phyloP scores from a whole-genome alignment of 108 stramenopile genomes.

The Cylindrotheca closterium region DNA sequence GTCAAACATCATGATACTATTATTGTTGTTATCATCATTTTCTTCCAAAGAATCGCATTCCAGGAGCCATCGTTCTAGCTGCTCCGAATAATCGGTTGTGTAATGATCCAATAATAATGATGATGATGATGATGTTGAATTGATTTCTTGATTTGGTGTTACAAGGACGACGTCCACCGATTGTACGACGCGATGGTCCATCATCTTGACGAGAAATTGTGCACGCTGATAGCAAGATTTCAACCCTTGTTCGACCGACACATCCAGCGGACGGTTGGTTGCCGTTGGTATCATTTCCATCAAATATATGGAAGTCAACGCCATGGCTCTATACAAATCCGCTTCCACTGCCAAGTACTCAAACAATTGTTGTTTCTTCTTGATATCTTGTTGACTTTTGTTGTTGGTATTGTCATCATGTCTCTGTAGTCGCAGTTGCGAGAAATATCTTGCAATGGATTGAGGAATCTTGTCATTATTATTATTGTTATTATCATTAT shows the following conservation, averaged over 20 bases:
- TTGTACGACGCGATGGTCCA: not conserved
- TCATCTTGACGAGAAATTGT: not conserved
- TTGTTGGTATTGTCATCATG: too few species aligned
- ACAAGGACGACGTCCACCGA: too few species aligned
- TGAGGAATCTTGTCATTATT: too few species aligned
- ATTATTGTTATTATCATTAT: too few species aligned
- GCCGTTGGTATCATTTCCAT: not conserved
- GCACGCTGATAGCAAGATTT: not conserved
- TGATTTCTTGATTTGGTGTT: not conserved
- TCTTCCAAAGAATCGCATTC: not conserved
- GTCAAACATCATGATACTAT: slow-evolving; percentile 17
- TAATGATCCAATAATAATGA: too few species aligned
- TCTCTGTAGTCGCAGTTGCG: too few species aligned
- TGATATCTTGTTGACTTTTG: too few species aligned
- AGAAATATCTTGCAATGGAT: too few species aligned
- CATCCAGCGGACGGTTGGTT: not conserved
- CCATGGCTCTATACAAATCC: slow-evolving; percentile 18
- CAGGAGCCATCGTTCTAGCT: not conserved
- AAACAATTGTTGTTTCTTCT: too few species aligned
- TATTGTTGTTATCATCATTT: slow-evolving; percentile 8
- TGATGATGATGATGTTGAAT: too few species aligned
- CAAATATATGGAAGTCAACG: slow-evolving; percentile 2
- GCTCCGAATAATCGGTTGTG: not conserved
- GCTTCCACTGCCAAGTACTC: slow-evolving; percentile 4
- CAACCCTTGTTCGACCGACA: not conserved